Conservation (phyloP, 75 land plant species). For the Cunninghamia lanceolata region DNA sequence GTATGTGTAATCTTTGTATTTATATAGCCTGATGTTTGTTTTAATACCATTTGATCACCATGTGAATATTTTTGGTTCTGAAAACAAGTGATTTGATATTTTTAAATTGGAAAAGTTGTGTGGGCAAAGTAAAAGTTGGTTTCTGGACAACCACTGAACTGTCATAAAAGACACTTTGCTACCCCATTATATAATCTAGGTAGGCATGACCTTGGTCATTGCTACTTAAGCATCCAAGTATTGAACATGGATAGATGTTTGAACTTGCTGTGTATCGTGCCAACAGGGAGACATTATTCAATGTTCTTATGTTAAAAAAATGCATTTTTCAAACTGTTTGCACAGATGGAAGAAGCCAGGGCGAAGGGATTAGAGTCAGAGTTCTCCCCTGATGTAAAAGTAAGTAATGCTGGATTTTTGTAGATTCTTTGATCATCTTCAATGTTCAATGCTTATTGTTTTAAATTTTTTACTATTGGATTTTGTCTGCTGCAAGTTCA, state of each 20-base stretch:
- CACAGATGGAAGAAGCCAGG: constrained; percentile 69
- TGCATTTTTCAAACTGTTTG: neutral
- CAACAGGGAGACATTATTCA: neutral
- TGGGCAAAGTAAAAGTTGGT: neutral
- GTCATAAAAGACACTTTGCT: neutral
- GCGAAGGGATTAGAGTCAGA: constrained; percentile 73
- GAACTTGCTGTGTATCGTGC: neutral
- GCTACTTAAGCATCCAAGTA: neutral
- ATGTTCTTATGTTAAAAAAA: neutral
- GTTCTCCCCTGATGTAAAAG: constrained; percentile 85
- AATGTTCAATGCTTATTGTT: neutral
- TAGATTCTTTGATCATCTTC: neutral
- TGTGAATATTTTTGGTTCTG: neutral
- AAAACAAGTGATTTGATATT: neutral
- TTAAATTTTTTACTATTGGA: neutral
- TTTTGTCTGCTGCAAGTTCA: neutral
- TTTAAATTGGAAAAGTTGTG: neutral
- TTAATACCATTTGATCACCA: too few species aligned
- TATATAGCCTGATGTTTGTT: neutral
- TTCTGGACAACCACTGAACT: neutral
- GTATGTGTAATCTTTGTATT: neutral
- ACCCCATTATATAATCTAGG: neutral
- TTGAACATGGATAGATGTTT: neutral
- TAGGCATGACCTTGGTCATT: neutral
- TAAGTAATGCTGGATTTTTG: constrained; percentile 15